phyloP scores from a whole-genome alignment of 345 rosid genomes.

The Aquilaria malaccensis region DNA sequence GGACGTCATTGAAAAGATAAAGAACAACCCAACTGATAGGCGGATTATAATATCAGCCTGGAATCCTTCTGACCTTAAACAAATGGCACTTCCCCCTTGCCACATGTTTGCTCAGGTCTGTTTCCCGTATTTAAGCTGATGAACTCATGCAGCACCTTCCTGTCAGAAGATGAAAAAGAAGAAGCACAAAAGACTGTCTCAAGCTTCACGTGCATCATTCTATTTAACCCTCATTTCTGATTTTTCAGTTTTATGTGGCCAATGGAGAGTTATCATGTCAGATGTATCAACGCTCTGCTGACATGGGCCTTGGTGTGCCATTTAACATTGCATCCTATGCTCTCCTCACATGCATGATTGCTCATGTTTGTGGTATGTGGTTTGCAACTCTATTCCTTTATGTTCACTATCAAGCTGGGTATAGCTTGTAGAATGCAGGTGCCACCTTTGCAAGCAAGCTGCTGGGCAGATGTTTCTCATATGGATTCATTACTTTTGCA shows the following conservation, averaged over 20 bases:
- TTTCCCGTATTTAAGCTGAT: not conserved
- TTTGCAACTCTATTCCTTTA: not conserved
- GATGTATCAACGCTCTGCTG: slow-evolving; percentile 98
- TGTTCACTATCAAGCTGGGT: too few species aligned
- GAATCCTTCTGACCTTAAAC: slow-evolving; percentile 91
- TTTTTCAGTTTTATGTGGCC: slow-evolving; percentile 74
- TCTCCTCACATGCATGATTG: slow-evolving; percentile 83
- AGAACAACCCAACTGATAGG: slow-evolving; percentile 85
- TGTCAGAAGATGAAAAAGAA: too few species aligned
- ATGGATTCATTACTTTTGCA: too few species aligned
- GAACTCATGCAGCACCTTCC: too few species aligned
- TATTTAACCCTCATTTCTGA: not conserved
- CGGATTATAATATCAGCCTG: slow-evolving; percentile 90
- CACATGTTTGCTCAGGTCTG: slow-evolving; percentile 97
- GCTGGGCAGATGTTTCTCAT: too few species aligned
- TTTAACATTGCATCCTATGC: slow-evolving; percentile 96
- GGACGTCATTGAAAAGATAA: slow-evolving; percentile 87
- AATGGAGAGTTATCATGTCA: slow-evolving; percentile 92
- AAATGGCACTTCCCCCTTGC: slow-evolving; percentile 99
- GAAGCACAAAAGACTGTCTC: too few species aligned
- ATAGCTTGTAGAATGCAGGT: too few species aligned
- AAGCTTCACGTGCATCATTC: too few species aligned
- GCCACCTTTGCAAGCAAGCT: too few species aligned
- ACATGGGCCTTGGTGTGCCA: slow-evolving; percentile 97
- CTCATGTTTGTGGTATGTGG: slow-evolving; percentile 86